A percentile compares a stretch with the other conserved stretches of the same genome.
Evolutionary conservation across 164 flowering plant genomes (phyloP).

Genomic region (Annona cherimola): DNA sequence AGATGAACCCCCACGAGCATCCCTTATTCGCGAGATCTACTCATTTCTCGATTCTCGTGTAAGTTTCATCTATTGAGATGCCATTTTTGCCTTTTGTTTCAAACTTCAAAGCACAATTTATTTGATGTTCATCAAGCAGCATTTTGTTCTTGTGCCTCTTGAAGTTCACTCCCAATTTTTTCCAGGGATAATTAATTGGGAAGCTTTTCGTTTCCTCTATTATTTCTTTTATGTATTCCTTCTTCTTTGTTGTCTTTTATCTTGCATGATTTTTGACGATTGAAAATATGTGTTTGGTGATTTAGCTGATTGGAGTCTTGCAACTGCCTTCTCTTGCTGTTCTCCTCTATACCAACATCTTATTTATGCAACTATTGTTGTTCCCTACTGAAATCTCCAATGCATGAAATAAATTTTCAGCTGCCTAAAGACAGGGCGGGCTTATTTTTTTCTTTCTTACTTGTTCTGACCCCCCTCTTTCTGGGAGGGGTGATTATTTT

Average conservation of each 20-base stretch:
- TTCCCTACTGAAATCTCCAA: not conserved
- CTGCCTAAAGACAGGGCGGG: too few species aligned
- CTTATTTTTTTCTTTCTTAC: too few species aligned
- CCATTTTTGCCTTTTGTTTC: not conserved
- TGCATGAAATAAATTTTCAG: too few species aligned
- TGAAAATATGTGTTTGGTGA: not conserved
- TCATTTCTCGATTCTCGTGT: constrained; percentile 83
- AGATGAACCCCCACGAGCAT: constrained; percentile 49
- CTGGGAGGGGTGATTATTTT: not conserved
- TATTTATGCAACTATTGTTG: not conserved
- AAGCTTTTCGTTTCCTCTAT: not conserved
- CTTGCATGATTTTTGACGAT: not conserved
- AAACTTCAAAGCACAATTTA: not conserved
- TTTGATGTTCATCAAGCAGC: not conserved
- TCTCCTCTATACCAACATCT: not conserved
- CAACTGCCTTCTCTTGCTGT: not conserved
- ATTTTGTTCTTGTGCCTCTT: not conserved
- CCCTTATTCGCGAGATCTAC: constrained; percentile 73
- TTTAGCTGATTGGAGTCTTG: not conserved
- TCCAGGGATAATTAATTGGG: not conserved
- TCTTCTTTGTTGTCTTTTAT: not conserved
- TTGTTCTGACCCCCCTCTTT: too few species aligned
- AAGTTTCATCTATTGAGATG: constrained; percentile 28
- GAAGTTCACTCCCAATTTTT: not conserved
- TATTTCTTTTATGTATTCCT: not conserved